Conservation (phyloP, 305 asterid genomes). For the Lippia alba region DNA sequence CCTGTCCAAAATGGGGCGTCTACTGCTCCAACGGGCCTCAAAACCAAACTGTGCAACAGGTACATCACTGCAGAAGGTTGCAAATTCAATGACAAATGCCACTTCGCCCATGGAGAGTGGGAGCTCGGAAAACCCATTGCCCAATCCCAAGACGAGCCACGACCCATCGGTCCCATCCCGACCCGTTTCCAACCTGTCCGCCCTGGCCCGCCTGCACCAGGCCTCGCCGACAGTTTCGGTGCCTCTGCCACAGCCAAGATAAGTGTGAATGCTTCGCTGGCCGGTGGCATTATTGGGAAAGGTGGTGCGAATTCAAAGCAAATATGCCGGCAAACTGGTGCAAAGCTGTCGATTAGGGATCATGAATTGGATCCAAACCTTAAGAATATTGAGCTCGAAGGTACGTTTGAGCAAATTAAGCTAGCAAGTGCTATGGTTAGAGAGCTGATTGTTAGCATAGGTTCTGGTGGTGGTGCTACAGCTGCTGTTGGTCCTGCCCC, state of each 20-base stretch:
- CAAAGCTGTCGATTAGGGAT: constrained; percentile 69
- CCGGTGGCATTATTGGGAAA: constrained; percentile 88
- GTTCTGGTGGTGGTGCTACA: constrained; percentile 41
- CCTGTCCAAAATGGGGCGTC: constrained; percentile 58
- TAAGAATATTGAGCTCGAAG: constrained; percentile 86
- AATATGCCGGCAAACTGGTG: constrained; percentile 85
- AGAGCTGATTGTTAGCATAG: constrained; percentile 65
- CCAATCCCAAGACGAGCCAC: constrained; percentile 66
- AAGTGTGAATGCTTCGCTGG: constrained; percentile 78
- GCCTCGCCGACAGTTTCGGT: constrained; percentile 72
- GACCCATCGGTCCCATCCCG: constrained; percentile 45
- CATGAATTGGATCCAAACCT: constrained; percentile 74
- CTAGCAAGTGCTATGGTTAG: constrained; percentile 79
- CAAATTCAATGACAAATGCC: constrained; percentile 85
- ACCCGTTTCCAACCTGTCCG: constrained; percentile 50
- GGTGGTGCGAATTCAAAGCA: constrained; percentile 90
- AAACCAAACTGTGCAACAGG: constrained; percentile 78
- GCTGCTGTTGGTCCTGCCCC: constrained; percentile 1
- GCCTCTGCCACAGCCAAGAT: constrained; percentile 79
- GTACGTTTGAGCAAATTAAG: constrained; percentile 76
- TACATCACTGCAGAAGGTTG: constrained; percentile 85
- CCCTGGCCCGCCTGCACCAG: constrained; percentile 51
- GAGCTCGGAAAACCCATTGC: constrained; percentile 73
- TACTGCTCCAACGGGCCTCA: constrained; percentile 48
- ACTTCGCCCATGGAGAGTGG: constrained; percentile 96